Conservation (phyloP, 768 basidiomycete species). For the Boletus pseudo-olivaceus region DNA sequence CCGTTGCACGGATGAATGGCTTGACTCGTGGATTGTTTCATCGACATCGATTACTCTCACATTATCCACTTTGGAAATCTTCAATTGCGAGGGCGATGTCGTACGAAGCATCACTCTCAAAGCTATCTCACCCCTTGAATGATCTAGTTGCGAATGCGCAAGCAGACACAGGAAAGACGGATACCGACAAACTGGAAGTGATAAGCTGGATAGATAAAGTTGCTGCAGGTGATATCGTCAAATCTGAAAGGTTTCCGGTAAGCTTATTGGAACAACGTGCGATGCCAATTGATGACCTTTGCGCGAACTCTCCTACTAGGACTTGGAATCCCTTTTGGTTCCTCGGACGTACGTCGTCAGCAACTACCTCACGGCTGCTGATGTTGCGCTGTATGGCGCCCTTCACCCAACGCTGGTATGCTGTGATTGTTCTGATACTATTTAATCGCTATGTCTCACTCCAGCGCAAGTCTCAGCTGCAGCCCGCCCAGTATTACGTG, state of each 20-base stretch:
- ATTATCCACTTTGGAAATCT: constrained; percentile 7
- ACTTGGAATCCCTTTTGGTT: constrained; percentile 64
- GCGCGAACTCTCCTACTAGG: constrained; percentile 46
- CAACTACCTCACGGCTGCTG: constrained; percentile 84
- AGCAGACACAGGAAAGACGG: constrained; percentile 48
- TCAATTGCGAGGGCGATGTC: constrained; percentile 42
- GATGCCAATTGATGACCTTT: not conserved
- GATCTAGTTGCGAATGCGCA: constrained; percentile 49
- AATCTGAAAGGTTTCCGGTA: constrained; percentile 51
- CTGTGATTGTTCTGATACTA: not conserved
- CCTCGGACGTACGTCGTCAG: constrained; percentile 83
- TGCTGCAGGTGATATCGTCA: constrained; percentile 45
- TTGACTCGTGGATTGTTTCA: constrained; percentile 19
- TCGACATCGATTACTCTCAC: constrained; percentile 24
- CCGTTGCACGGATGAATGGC: constrained; percentile 10
- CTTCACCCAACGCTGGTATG: constrained; percentile 80
- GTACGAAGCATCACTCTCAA: constrained; percentile 47
- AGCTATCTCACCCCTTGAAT: constrained; percentile 44
- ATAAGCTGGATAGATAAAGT: constrained; percentile 68
- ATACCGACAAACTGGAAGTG: constrained; percentile 63
- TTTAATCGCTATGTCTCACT: constrained; percentile 7
- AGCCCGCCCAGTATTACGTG: constrained; percentile 70
- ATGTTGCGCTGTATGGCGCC: constrained; percentile 87
- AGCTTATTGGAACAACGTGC: constrained; percentile 3
- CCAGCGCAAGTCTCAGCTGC: constrained; percentile 56